Percentiles rank a stretch among this genome's conserved stretches.
Conservation (phyloP, 768 basidiomycete species). For the Tricholomella constricta region DNA sequence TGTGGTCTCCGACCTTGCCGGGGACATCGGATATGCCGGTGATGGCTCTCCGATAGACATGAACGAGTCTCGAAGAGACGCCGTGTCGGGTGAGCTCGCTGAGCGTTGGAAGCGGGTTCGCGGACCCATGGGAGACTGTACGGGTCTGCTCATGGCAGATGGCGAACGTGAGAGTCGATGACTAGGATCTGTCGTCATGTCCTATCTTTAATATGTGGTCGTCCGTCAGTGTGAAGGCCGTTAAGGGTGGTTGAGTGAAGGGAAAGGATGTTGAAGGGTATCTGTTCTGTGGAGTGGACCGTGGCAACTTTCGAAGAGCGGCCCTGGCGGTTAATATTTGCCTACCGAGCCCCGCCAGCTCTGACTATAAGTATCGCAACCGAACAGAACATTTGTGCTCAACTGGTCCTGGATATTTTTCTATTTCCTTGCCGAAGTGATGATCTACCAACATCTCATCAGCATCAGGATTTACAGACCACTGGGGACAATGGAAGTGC, state of each 20-base stretch:
- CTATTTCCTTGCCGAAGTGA: neutral
- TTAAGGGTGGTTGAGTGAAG: neutral
- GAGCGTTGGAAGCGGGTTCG: slow-evolving; percentile 17
- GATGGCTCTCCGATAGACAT: slow-evolving; percentile 11
- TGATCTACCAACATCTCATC: neutral
- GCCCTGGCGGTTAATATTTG: slow-evolving; percentile 3
- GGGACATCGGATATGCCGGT: slow-evolving; percentile 18
- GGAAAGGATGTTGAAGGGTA: slow-evolving; percentile 2
- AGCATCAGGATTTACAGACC: neutral
- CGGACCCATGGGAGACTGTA: slow-evolving; percentile 23
- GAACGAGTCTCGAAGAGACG: slow-evolving; percentile 19
- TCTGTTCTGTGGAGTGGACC: slow-evolving; percentile 1
- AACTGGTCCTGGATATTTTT: neutral
- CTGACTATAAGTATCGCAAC: no score
- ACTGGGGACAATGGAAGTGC: neutral
- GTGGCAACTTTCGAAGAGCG: slow-evolving; percentile 10
- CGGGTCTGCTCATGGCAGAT: slow-evolving; percentile 16
- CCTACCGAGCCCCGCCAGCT: no score
- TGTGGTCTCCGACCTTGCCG: slow-evolving; percentile 8
- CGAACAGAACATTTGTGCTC: no score
- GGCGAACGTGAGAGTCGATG: slow-evolving; percentile 17
- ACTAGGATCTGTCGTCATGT: slow-evolving; percentile 30
- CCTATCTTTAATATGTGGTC: neutral
- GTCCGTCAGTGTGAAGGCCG: neutral
- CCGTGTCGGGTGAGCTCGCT: slow-evolving; percentile 5